phyloP scores from a whole-genome alignment of 1,284 basidiomycete species.

The Boletus albobrunnescens region DNA sequence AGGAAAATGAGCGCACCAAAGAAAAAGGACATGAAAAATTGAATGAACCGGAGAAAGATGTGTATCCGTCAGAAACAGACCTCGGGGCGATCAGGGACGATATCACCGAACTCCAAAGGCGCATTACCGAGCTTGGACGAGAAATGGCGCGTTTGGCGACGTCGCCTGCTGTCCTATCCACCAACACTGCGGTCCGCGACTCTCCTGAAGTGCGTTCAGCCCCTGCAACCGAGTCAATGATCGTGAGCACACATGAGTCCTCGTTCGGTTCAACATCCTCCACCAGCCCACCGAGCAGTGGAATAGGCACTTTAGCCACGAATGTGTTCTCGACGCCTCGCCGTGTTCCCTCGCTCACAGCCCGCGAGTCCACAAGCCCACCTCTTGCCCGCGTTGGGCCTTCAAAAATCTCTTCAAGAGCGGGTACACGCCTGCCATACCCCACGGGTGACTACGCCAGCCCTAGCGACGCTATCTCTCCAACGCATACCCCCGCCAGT shows the following conservation, averaged over 20 bases:
- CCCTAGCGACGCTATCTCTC: constrained; percentile 40
- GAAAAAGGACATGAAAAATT: constrained; percentile 18
- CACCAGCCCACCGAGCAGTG: constrained; percentile 17
- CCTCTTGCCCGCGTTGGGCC: constrained; percentile 43
- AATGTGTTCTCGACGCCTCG: constrained; percentile 34
- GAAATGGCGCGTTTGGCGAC: constrained; percentile 71
- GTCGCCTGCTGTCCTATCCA: constrained; percentile 51
- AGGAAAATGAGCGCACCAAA: constrained; percentile 49
- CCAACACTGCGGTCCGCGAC: constrained; percentile 46
- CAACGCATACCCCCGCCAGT: constrained; percentile 54
- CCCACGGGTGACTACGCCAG: constrained; percentile 76
- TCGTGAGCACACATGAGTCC: constrained; percentile 29
- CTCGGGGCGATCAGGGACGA: constrained; percentile 59
- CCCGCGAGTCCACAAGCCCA: constrained; percentile 61
- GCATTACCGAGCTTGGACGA: constrained; percentile 66
- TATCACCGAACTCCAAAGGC: constrained; percentile 64
- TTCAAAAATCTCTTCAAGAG: constrained; percentile 22
- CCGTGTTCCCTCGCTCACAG: constrained; percentile 37
- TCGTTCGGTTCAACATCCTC: constrained; percentile 26
- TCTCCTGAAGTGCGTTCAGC: constrained; percentile 41
- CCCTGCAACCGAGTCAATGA: constrained; percentile 40
- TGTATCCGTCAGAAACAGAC: constrained; percentile 15
- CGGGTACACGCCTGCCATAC: constrained; percentile 65
- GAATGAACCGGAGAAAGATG: constrained; percentile 16
- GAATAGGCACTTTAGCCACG: constrained; percentile 15